These are phyloP conservation scores for Seiridium unicorne DNA, from an alignment of 2,329 filamentous ascomycete species.

Conservation along the genomic window DNA sequence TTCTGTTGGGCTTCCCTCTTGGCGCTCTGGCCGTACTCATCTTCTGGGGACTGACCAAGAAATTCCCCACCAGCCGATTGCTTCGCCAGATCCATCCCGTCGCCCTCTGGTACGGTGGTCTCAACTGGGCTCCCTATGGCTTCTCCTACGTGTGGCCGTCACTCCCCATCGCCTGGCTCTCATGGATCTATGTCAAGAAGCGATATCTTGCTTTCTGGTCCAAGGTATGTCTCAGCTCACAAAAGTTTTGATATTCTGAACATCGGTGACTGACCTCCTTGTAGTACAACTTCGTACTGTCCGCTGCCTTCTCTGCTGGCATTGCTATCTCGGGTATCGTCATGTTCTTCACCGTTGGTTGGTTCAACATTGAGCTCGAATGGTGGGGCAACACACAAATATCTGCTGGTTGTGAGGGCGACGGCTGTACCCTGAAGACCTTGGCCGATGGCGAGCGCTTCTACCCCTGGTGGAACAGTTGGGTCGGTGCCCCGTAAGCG, in stretches of 20 bases:
- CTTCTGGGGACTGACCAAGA: conserved; percentile 40
- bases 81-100: conserved; percentile 47
- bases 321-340: conserved; percentile 50
- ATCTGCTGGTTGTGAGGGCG: conserved; percentile 7
- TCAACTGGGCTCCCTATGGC: conserved; percentile 45
- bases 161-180: conserved; percentile 18
- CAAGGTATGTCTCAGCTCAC: conserved; percentile 33
- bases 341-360: conserved; percentile 53
- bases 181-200: conserved; percentile 45
- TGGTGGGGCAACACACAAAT: conserved; percentile 28
- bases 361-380: conserved; percentile 36
- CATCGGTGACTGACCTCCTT: background rate
- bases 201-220: conserved; percentile 48
- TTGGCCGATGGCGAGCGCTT: conserved; percentile 3
- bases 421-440: background rate
- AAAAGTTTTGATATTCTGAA: background rate
- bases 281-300: conserved; percentile 53
- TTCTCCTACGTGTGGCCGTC: conserved; percentile 12
- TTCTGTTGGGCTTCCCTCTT: conserved; percentile 32
- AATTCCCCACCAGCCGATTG: conserved; percentile 32
- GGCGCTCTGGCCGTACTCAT: conserved; percentile 35
- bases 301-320: conserved; percentile 47
- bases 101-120: conserved; percentile 44
- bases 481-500: background rate
- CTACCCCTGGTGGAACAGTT: conserved; percentile 7